A percentile compares a stretch with the other conserved stretches of the same genome.
These are phyloP conservation scores for Daldinia childiae DNA, from an alignment of 495 filamentous ascomycete species.

Conservation along the genomic window DNA sequence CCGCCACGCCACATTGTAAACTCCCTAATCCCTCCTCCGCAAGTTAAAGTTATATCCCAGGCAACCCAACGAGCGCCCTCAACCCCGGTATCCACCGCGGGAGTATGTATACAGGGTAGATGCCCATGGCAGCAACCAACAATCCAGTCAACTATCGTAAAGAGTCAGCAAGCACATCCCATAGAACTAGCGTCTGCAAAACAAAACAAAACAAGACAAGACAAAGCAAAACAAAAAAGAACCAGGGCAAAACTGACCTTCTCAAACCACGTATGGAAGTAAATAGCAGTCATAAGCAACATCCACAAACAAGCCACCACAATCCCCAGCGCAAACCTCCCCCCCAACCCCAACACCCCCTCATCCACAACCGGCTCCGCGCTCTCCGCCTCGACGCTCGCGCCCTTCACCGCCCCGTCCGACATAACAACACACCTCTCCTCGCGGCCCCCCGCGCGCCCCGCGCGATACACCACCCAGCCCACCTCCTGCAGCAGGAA, in stretches of 20 bases:
- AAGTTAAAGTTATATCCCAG: slow-evolving; percentile 64
- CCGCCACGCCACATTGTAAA: neutral
- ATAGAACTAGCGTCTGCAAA: too few species aligned
- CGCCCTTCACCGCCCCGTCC: slow-evolving; percentile 67
- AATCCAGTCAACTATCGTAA: slow-evolving; percentile 72
- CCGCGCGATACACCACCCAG: slow-evolving; percentile 61
- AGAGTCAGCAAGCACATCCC: neutral
- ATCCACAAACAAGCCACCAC: slow-evolving; percentile 85
- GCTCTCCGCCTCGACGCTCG: slow-evolving; percentile 50
- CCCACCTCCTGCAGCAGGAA: slow-evolving; percentile 83
- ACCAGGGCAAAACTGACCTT: slow-evolving; percentile 68
- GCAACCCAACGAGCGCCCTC: slow-evolving; percentile 75
- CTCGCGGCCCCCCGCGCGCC: slow-evolving; percentile 52
- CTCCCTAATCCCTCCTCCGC: neutral
- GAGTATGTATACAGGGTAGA: slow-evolving; percentile 80
- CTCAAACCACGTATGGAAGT: slow-evolving; percentile 98
- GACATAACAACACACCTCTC: slow-evolving; percentile 67
- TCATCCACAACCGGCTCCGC: slow-evolving; percentile 24
- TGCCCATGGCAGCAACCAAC: slow-evolving; percentile 69
- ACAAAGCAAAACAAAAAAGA: slow-evolving; percentile 5
- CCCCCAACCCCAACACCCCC: slow-evolving; percentile 51
- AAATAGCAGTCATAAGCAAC: slow-evolving; percentile 96
- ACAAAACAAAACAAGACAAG: too few species aligned
- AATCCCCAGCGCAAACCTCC: slow-evolving; percentile 60
- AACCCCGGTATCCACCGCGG: slow-evolving; percentile 71